phyloP scores from a whole-genome alignment of 2,329 filamentous ascomycete genomes.

The Didymellaceae sp. region DNA sequence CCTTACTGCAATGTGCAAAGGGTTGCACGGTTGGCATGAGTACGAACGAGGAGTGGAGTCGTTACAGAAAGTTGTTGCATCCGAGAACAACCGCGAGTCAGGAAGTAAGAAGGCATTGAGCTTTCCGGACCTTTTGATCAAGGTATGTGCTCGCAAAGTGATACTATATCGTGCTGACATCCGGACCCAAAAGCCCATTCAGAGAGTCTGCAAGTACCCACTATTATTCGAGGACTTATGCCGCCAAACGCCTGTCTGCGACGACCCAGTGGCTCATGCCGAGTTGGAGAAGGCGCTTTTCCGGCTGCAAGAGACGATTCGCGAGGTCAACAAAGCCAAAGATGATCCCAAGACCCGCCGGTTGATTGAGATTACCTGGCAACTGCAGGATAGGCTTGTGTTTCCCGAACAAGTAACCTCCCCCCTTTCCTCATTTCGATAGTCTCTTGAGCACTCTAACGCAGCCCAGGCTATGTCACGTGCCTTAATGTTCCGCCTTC shows the following conservation, averaged over 20 bases:
- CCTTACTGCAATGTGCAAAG: constrained; percentile 70
- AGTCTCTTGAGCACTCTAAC: constrained; percentile 16
- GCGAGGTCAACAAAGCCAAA: constrained; percentile 83
- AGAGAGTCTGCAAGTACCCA: constrained; percentile 89
- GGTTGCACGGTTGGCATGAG: constrained; percentile 74
- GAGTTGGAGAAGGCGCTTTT: constrained; percentile 77
- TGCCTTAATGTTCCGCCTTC: constrained; percentile 68
- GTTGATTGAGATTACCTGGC: constrained; percentile 80
- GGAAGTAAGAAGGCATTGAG: constrained; percentile 77
- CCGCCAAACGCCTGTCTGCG: constrained; percentile 80
- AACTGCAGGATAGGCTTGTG: constrained; percentile 79
- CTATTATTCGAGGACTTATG: constrained; percentile 84
- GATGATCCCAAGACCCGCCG: constrained; percentile 73
- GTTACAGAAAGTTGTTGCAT: constrained; percentile 75
- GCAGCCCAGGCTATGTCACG: constrained; percentile 34
- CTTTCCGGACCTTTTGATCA: constrained; percentile 86
- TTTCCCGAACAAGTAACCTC: constrained; percentile 73
- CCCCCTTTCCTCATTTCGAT: neutral
- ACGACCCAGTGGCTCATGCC: constrained; percentile 83
- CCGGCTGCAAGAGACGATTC: constrained; percentile 74
- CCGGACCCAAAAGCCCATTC: constrained; percentile 89
- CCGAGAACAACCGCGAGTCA: constrained; percentile 68
- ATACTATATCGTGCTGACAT: no score
- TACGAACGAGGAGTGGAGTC: constrained; percentile 88
- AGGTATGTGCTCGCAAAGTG: no score